These are phyloP conservation scores for Saccharomyces hybrid DNA, from an alignment of 1,139 yeast species.

Conservation along the genomic window DNA sequence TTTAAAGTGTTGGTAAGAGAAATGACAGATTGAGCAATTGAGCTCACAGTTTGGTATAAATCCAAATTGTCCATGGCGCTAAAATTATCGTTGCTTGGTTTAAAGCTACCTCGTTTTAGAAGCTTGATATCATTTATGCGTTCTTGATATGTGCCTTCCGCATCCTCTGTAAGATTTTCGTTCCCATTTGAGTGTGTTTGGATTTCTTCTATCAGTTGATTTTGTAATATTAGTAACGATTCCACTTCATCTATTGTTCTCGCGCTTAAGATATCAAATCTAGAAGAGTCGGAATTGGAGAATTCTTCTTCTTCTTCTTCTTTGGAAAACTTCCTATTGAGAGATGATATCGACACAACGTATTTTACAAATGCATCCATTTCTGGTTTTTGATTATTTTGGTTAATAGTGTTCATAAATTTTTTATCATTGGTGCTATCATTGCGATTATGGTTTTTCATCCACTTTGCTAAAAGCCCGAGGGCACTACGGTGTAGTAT, in stretches of 20 bases:
- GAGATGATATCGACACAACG: constrained; percentile 36
- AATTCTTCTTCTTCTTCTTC: constrained; percentile 14
- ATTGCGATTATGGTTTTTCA: constrained; percentile 18
- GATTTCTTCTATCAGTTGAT: constrained; percentile 27
- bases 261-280: constrained; percentile 71
- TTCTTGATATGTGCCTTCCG: not conserved
- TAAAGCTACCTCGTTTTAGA: constrained; percentile 3
- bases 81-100: constrained; percentile 6
- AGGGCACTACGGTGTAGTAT: constrained; percentile 19
- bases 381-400: constrained; percentile 13
- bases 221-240: constrained; percentile 33
- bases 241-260: constrained; percentile 69
- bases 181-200: constrained; percentile 6
- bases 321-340: constrained; percentile 16
- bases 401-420: not conserved
- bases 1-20: constrained; percentile 26
- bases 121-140: not conserved
- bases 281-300: constrained; percentile 34
- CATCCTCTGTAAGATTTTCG: not conserved
- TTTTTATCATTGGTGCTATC: constrained; percentile 2
- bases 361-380: constrained; percentile 35
- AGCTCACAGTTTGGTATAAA: constrained; percentile 29
- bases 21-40: constrained; percentile 30
- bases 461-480: constrained; percentile 29
- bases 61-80: constrained; percentile 32